Percentiles rank a stretch among this genome's conserved stretches.
phyloP scores from a whole-genome alignment of 345 rosid species.

The Iberis pinnata region DNA sequence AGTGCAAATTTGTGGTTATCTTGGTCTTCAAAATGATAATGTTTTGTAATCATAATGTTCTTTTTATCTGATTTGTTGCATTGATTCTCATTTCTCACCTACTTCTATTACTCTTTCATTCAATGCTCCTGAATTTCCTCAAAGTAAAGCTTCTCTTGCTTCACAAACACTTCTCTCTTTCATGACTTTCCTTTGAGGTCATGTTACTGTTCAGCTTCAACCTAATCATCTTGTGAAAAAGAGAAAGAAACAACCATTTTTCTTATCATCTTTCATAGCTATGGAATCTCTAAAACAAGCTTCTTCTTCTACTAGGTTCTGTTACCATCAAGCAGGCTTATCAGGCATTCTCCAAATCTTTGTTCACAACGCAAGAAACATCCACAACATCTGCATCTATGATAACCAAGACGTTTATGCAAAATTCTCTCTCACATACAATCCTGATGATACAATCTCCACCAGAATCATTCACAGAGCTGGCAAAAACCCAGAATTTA shows the following conservation, averaged over 20 bases:
- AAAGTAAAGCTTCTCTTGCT: constrained; percentile 28
- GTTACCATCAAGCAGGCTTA: constrained; percentile 34
- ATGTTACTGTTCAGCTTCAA: constrained; percentile 32
- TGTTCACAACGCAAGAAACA: constrained; percentile 88
- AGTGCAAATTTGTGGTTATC: constrained; percentile 12
- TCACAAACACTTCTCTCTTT: constrained; percentile 26
- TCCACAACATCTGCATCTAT: constrained; percentile 95
- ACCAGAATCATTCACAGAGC: constrained; percentile 72
- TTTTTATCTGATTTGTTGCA: constrained; percentile 11
- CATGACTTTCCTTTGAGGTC: constrained; percentile 41
- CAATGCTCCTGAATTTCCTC: constrained; percentile 36
- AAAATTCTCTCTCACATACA: constrained; percentile 83
- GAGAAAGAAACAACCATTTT: background rate
- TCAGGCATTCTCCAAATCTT: constrained; percentile 61
- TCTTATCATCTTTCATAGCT: background rate
- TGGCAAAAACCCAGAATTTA: constrained; percentile 86
- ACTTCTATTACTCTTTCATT: constrained; percentile 25
- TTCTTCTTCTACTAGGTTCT: constrained; percentile 40
- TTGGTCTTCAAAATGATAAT: constrained; percentile 12
- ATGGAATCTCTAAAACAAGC: constrained; percentile 57
- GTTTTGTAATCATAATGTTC: constrained; percentile 21
- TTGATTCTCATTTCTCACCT: constrained; percentile 31
- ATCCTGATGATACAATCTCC: constrained; percentile 77
- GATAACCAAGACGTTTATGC: constrained; percentile 95
- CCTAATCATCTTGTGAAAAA: background rate